Conservation (phyloP, 1,284 basidiomycete genomes). For the Sphagnurus paluster region DNA sequence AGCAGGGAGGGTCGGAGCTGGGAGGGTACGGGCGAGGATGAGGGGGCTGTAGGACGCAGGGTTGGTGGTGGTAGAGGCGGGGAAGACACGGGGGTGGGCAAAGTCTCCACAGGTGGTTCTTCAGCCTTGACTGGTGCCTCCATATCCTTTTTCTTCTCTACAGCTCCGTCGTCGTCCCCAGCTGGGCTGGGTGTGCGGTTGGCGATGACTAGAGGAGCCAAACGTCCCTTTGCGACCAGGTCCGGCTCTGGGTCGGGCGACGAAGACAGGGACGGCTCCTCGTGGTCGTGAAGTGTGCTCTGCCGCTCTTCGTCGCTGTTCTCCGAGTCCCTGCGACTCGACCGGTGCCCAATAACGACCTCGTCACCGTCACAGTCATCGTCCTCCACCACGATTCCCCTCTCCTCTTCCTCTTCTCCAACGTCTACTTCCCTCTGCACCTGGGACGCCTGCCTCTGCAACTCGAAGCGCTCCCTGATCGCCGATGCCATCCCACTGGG, state of each 20-base stretch:
- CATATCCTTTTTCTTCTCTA: not conserved
- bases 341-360: not conserved
- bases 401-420: conserved; percentile 2
- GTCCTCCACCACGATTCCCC: conserved; percentile 14
- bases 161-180: conserved; percentile 2
- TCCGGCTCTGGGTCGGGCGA: conserved; percentile 23
- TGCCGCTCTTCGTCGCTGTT: not conserved
- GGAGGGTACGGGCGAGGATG: conserved; percentile 18
- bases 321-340: not conserved
- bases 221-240: conserved; percentile 4
- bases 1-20: conserved; percentile 32
- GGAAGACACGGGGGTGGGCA: not conserved
- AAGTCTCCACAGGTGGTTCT: not conserved
- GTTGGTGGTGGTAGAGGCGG: not conserved
- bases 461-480: conserved; percentile 37
- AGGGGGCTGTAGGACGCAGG: conserved; percentile 11
- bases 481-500: conserved; percentile 32
- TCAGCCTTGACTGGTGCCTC: conserved; percentile 2
- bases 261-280: conserved; percentile 10
- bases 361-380: conserved; percentile 12
- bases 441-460: not conserved
- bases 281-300: too few relatives aligned
- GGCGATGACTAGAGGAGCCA: conserved; percentile 23
- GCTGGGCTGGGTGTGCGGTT: conserved; percentile 24
- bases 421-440: not conserved